Evolutionary conservation across 345 rosid species (phyloP), one percentile per base, ranked within the genome.

Genomic region (Boechera stricta): DNA sequence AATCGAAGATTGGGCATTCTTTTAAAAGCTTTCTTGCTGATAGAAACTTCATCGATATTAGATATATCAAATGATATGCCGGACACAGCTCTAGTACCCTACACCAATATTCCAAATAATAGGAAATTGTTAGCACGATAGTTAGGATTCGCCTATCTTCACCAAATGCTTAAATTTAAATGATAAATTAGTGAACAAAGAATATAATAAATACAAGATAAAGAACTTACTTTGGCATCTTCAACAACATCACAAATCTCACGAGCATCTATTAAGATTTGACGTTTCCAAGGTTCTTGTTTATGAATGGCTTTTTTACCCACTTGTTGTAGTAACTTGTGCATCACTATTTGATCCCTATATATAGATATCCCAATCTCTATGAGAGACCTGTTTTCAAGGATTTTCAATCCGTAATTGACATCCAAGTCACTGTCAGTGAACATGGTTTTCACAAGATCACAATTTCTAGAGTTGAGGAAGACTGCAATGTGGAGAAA

Each of bases 301-400:
- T 31, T 32, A 0, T 32, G 45, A 41, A 41, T 41, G 1, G 68
- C 39, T 28, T 69, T 29, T 58, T 38, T 2, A 21, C 75, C 70
- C 82, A 81, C 7, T 49, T 80, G 81, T 24, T 70, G 76, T 24
- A 78, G 71, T 66, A 79, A 53, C 31, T 36, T 73, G 70, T 85
- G 84, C 78, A 85, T 79, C 9, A 38, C 10, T 6, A 83, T 41
- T 41, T 10, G 0, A 3, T 0, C 1, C 7, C 6, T 1, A 10
- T 39, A 39, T 16, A 16, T 16, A 73, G n/a, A 45, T 52, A 24
- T 51, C 12, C 8, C 5, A 31, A 57, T 47, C 3, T 57, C 3
- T 39, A 85, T 39, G 4, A 85, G 79, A 53, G 79, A 79, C 26
- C 31, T 83, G 3, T 49, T 28, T 0, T 12, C 0, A 0, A 83